Percentiles rank a stretch among this genome's conserved stretches.
phyloP scores from a whole-genome alignment of 768 basidiomycete genomes.

The Lyophyllum shimeji region DNA sequence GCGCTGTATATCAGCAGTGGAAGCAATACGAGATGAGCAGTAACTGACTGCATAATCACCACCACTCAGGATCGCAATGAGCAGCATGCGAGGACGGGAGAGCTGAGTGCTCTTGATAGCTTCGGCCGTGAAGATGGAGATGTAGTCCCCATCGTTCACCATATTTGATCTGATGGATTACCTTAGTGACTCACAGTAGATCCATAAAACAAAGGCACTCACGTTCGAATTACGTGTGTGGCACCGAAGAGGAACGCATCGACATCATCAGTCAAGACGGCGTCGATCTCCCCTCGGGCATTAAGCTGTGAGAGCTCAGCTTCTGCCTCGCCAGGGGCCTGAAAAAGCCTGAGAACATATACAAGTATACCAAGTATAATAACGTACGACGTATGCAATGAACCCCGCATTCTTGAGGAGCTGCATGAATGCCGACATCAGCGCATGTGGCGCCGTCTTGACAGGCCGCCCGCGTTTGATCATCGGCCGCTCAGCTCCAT shows the following conservation, averaged over 20 bases:
- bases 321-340: constrained; percentile 51
- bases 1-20: neutral
- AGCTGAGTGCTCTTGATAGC: constrained; percentile 22
- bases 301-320: constrained; percentile 48
- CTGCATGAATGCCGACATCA: neutral
- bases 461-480: neutral
- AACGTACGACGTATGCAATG: neutral
- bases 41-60: constrained; percentile 34
- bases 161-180: constrained; percentile 39
- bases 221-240: constrained; percentile 39
- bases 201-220: constrained; percentile 15
- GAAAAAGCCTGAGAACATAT: too few species aligned
- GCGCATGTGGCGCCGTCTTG: neutral
- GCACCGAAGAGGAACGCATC: constrained; percentile 51
- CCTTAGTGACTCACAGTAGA: too few species aligned
- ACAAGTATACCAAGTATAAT: too few species aligned
- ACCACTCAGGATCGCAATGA: constrained; percentile 33
- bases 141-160: constrained; percentile 47
- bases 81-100: constrained; percentile 27
- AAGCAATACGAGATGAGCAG: neutral
- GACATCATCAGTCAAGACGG: constrained; percentile 47
- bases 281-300: constrained; percentile 37
- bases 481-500: neutral
- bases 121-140: constrained; percentile 17
- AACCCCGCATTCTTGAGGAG: neutral